Base-by-base conservation (phyloP, 495 filamentous ascomycete genomes). In the Aspergillus ostianus region DNA sequence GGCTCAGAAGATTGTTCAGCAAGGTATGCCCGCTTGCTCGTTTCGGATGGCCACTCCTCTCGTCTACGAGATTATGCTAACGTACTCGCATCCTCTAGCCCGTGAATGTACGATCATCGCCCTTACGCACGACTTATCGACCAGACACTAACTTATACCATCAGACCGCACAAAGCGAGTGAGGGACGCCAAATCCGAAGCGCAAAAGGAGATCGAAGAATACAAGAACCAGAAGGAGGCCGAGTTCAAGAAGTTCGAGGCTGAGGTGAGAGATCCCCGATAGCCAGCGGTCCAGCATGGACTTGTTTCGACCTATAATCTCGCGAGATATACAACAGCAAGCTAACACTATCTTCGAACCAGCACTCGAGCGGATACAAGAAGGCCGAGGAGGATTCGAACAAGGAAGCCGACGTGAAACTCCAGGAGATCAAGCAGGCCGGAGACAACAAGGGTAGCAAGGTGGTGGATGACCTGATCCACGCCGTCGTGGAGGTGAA, bases 1-100 rank as follows among this genome's bases (percentile, higher is more conserved):
- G 78, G 94, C 94, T 64, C 92, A 97, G 78, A 97, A 97, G 83
- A 98, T 98, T 73, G 94, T 98, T 32, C 93, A 97, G 74, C 90
- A 93, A 87, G 87, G 92, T 94, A 68, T 44, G 76, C 30, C 48
- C 26, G 26, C 32, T 27, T 9, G 8, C 53, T 32, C 46, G 21
- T 47, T 36, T 60, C 48, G 53, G 59, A 29, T 15, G 20, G 3
- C 41, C 53, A 41, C 50, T 21, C 13, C 21, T 54, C 17, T 21
- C 13, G 20, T 12, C 3, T 55, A 32, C 4, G 13, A 32, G 15
- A 20, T 15, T 26, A 26, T 47, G 49, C 73, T 81, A 58, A 80
- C 68, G 60, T 58, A 55, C 1, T 64, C 62, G 15, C 55, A 62
- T 66, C 45, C 7, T 72, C 52, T 65, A 90, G 88, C 88, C 59